Conservation (phyloP, 2,329 filamentous ascomycete genomes). For the Didymella keratinophila region DNA sequence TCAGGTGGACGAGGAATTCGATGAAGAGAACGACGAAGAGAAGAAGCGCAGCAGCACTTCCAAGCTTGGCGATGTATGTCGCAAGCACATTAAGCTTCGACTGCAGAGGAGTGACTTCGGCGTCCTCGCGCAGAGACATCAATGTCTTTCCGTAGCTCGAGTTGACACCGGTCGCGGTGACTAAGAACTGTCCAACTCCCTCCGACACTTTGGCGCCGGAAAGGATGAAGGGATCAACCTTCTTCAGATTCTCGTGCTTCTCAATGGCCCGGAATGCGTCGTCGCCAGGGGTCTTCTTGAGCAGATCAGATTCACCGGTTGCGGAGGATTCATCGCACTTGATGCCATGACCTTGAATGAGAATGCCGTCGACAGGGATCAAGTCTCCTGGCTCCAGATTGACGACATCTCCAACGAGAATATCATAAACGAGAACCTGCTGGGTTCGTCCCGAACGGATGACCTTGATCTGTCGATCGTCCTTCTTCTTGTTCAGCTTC, state of each 20-base stretch:
- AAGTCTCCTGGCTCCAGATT: constrained; percentile 74
- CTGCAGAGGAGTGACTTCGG: constrained; percentile 80
- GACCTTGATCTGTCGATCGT: constrained; percentile 76
- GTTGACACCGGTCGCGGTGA: constrained; percentile 76
- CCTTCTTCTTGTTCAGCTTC: constrained; percentile 81
- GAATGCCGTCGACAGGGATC: constrained; percentile 74
- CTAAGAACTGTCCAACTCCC: constrained; percentile 77
- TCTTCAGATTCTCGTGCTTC: constrained; percentile 67
- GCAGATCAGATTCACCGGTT: constrained; percentile 75
- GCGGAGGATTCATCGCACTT: constrained; percentile 78
- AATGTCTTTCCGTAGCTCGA: constrained; percentile 80
- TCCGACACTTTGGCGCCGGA: constrained; percentile 83
- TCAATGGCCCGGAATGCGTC: constrained; percentile 72
- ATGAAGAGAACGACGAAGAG: constrained; percentile 88
- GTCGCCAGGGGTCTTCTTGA: constrained; percentile 71
- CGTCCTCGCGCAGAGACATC: constrained; percentile 78
- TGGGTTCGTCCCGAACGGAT: constrained; percentile 75
- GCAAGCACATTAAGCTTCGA: constrained; percentile 79
- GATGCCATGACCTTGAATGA: constrained; percentile 70
- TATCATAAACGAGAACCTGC: constrained; percentile 70
- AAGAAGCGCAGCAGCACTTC: constrained; percentile 77
- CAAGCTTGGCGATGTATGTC: constrained; percentile 80
- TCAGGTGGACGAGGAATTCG: constrained; percentile 78
- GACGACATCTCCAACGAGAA: constrained; percentile 76
- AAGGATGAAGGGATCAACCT: constrained; percentile 84